Conservation (phyloP, 1,284 basidiomycete genomes). For the Puccinia horiana region DNA sequence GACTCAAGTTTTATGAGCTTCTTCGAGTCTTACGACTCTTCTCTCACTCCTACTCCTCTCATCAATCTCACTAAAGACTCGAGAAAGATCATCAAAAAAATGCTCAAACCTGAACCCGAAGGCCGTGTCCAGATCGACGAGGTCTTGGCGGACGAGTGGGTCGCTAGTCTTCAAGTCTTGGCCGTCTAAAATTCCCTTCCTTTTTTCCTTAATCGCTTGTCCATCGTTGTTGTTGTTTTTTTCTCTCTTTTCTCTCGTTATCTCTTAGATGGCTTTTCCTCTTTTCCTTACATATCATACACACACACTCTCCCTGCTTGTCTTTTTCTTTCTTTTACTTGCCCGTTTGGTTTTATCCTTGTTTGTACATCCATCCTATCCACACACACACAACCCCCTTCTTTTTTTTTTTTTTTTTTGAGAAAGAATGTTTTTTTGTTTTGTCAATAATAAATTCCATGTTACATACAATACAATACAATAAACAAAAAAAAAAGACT, state of each 20-base stretch:
- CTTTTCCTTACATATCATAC: slow-evolving; percentile 44
- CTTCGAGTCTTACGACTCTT: slow-evolving; percentile 65
- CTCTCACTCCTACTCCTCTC: slow-evolving; percentile 63
- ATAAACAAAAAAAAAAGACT: too few species aligned
- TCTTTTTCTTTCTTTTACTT: too few species aligned
- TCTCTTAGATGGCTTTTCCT: slow-evolving; percentile 2
- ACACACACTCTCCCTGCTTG: slow-evolving; percentile 62
- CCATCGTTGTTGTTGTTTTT: background rate
- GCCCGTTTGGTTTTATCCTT: too few species aligned
- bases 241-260: background rate
- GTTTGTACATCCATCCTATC: too few species aligned
- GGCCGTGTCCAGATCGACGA: slow-evolving; percentile 78
- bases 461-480: too few species aligned
- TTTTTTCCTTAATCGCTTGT: background rate
- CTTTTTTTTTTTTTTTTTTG: too few species aligned
- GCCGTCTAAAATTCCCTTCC: slow-evolving; percentile 69
- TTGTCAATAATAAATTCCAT: too few species aligned
- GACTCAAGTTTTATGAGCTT: slow-evolving; percentile 85
- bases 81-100: slow-evolving; percentile 79
- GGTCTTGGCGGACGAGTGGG: slow-evolving; percentile 78
- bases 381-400: too few species aligned
- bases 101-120: slow-evolving; percentile 94
- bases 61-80: slow-evolving; percentile 84
- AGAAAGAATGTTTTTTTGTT: too few species aligned
- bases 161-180: slow-evolving; percentile 68